phyloP scores from a whole-genome alignment of 2,329 filamentous ascomycete genomes.

The Chaetothyriales sp. region DNA sequence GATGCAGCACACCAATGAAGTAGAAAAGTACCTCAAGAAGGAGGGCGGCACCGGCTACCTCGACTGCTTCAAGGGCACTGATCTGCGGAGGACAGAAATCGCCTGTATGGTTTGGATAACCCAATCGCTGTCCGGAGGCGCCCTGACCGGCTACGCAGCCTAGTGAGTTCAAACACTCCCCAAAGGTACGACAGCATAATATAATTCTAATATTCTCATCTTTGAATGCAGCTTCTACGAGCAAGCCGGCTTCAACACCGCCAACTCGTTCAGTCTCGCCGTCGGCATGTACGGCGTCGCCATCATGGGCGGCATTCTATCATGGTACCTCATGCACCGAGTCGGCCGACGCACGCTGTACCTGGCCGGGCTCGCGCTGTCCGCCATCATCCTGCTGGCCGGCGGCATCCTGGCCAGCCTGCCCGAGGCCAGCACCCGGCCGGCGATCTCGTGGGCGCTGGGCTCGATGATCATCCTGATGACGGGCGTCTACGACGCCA shows the following conservation, averaged over 20 bases:
- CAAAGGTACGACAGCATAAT: too few species aligned
- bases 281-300: slow-evolving; percentile 26
- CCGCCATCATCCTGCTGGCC: slow-evolving; percentile 20
- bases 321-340: slow-evolving; percentile 22
- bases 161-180: slow-evolving; percentile 10
- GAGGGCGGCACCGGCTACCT: slow-evolving; percentile 20
- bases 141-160: slow-evolving; percentile 21
- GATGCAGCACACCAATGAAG: slow-evolving; percentile 42
- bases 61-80: slow-evolving; percentile 24
- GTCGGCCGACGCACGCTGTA: slow-evolving; percentile 25
- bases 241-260: slow-evolving; percentile 25
- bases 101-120: slow-evolving; percentile 19
- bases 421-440: slow-evolving; percentile 21
- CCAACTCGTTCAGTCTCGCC: slow-evolving; percentile 22
- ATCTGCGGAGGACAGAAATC: slow-evolving; percentile 24
- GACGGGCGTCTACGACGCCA: slow-evolving; percentile 39
- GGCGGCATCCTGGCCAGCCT: slow-evolving; percentile 24
- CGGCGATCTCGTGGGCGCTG: slow-evolving; percentile 18
- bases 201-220: slow-evolving; percentile 8
- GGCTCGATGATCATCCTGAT: slow-evolving; percentile 36
- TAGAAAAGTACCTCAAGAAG: slow-evolving; percentile 20
- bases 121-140: slow-evolving; percentile 22
- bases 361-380: slow-evolving; percentile 21
- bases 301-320: slow-evolving; percentile 20
- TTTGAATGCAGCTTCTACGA: slow-evolving; percentile 14